A percentile compares a stretch with the other conserved stretches of the same genome.
Evolutionary conservation across 805 yeast species (phyloP).

Genomic region (Saccharomyces mikatae): DNA sequence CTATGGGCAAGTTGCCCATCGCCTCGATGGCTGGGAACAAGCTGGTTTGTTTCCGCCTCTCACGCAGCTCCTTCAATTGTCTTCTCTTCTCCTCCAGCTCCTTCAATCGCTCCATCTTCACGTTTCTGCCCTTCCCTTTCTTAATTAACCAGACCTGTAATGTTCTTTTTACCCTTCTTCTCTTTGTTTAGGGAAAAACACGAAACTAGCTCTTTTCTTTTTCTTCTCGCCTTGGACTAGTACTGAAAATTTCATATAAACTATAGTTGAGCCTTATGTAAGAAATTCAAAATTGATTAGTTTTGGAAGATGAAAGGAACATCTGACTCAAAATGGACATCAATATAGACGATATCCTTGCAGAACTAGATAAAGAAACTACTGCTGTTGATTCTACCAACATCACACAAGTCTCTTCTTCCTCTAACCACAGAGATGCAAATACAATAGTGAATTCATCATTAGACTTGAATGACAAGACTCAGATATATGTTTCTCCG

Average conservation of each 20-base stretch:
- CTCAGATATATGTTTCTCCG: constrained; percentile 8
- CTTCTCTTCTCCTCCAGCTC: constrained; percentile 47
- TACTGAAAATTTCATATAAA: constrained; percentile 6
- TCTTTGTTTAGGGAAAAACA: constrained; percentile 2
- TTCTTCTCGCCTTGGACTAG: constrained; percentile 4
- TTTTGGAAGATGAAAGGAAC: neutral
- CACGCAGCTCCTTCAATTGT: constrained; percentile 44
- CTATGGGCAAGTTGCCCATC: constrained; percentile 3
- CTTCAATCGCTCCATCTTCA: constrained; percentile 28
- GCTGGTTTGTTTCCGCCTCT: constrained; percentile 31
- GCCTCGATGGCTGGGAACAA: constrained; percentile 10
- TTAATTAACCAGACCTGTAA: neutral
- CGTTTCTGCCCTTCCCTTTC: neutral
- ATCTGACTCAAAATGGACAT: constrained; percentile 29
- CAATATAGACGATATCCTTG: constrained; percentile 63
- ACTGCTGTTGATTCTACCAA: constrained; percentile 25
- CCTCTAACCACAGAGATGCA: constrained; percentile 14
- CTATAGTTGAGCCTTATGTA: constrained; percentile 18
- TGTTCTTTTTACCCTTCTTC: neutral
- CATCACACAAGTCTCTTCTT: constrained; percentile 1
- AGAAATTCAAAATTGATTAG: neutral
- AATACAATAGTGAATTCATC: constrained; percentile 19
- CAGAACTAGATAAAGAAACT: constrained; percentile 50
- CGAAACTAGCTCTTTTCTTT: constrained; percentile 1
- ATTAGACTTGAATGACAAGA: constrained; percentile 7